Base-by-base conservation (phyloP, 192 early-diverging fungal genomes). In the Gaertneriomyces semiglobifer region DNA sequence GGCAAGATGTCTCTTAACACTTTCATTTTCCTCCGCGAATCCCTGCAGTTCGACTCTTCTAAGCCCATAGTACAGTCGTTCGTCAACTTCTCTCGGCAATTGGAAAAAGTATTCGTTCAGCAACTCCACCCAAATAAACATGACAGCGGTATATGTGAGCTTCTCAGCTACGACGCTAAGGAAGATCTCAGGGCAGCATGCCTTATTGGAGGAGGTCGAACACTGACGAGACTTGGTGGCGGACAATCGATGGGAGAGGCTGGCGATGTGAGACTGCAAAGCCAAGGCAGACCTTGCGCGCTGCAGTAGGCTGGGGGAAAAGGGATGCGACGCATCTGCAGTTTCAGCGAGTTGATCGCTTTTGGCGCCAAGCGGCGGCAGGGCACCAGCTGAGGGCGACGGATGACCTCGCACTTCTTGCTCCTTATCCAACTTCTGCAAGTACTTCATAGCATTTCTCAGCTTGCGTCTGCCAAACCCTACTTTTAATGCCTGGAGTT, bases 101-200 rank as follows among this genome's bases (percentile, higher is more conserved):
- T 97, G 94, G 87, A 96, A 96, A 71, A 96, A 94, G 78, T 97
- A 98, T 76, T 98, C 96, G 72, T 94, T 95, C 72, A 98, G 78
- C 53, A 98, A 82, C 76, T 98, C 96, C 16, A 95, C 91, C 72
- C 93, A 91, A 67, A 98, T 95, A 73, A 98, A 98, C 91, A 98
- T 94, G 44, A 94, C 94, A 44, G 94, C 77, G 77, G 89, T 93
- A 73, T 93, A 92, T 0, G 96, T 89, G 44, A 98, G 81, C 69
- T 98, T 98, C 59, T 97, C 93, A 2, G 96, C 87, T 25, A 98
- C 87, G 41, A 93, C 90, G 39, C 89, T 88, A 63, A 97, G 75
- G 71, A 95, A 96, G 3, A 90, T 88, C 77, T 98, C 96, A 8
- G 96, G 96, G 64, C 96, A 98, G 63, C 92, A 88, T n/a, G 84